These are phyloP conservation scores for Pseudogymnoascus sp. DNA, from an alignment of 2,329 filamentous ascomycete species.

Conservation along the genomic window DNA sequence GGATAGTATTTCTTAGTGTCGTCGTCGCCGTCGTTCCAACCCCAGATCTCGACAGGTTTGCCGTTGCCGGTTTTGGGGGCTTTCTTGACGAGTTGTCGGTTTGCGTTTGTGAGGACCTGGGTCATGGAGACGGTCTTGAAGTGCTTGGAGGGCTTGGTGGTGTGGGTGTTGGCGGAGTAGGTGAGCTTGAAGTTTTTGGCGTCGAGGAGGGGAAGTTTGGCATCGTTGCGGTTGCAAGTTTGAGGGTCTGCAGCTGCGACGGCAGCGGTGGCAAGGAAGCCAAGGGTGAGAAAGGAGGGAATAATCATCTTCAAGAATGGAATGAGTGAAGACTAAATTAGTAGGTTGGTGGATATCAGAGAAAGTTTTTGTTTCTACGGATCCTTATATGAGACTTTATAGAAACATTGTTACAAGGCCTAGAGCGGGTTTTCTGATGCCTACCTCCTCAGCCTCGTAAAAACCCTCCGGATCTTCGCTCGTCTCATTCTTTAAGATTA, in stretches of 20 bases:
- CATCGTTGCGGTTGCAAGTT: background rate
- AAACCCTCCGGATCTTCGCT: background rate
- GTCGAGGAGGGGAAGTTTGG: conserved; percentile 1
- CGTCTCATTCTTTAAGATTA: background rate
- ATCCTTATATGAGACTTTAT: background rate
- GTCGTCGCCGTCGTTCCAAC: conserved; percentile 24
- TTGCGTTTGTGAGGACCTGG: background rate
- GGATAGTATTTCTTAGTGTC: conserved; percentile 29
- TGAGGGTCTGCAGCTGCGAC: background rate
- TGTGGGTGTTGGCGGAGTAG: background rate
- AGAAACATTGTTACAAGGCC: background rate
- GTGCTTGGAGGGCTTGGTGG: background rate
- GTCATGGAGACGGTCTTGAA: background rate
- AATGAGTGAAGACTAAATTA: background rate
- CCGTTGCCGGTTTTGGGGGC: background rate
- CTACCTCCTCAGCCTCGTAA: background rate
- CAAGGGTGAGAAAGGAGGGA: background rate
- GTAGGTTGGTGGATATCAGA: background rate
- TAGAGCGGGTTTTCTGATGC: background rate
- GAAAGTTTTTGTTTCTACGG: background rate
- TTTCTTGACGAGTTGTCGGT: conserved; percentile 1
- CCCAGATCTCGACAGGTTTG: conserved; percentile 7
- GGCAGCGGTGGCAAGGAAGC: background rate
- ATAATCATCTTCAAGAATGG: background rate
- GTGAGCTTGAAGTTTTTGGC: conserved; percentile 1